Evolutionary conservation across 1,284 basidiomycete species (phyloP).

Genomic region (Crocinoboletus sp.): DNA sequence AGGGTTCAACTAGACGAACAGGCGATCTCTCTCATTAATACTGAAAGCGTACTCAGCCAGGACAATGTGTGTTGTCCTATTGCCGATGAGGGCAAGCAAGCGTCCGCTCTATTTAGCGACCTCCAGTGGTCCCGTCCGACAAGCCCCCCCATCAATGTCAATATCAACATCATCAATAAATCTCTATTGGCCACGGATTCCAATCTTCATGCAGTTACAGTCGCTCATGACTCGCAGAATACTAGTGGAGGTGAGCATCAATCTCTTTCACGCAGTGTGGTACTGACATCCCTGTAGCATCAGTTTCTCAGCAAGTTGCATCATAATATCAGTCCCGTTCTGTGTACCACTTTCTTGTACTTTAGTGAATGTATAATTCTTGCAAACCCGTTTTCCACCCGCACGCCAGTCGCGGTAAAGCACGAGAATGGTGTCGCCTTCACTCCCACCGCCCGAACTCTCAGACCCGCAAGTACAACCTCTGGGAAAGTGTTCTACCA

Average conservation of each 20-base stretch:
- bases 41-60: conserved; percentile 4
- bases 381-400: neutral
- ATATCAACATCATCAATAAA: conserved; percentile 1
- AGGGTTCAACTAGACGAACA: conserved; percentile 7
- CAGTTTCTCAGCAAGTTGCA: neutral
- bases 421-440: neutral
- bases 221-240: neutral
- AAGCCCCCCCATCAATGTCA: neutral
- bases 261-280: neutral
- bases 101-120: neutral
- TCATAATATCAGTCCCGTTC: conserved; percentile 1
- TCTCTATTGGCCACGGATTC: conserved; percentile 10
- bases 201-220: neutral
- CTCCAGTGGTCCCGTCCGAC: neutral
- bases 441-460: too few relatives aligned
- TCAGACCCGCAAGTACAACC: too few relatives aligned
- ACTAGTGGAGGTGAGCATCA: conserved; percentile 9
- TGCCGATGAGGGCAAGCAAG: neutral
- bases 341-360: neutral
- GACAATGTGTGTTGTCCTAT: neutral
- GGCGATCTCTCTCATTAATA: conserved; percentile 3
- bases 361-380: neutral
- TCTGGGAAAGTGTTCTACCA: too few relatives aligned
- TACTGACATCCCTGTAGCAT: conserved; percentile 7
- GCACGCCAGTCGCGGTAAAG: neutral